These are phyloP conservation scores for Aurifilum marmelostoma DNA, from an alignment of 2,329 filamentous ascomycete genomes.

Conservation along the genomic window DNA sequence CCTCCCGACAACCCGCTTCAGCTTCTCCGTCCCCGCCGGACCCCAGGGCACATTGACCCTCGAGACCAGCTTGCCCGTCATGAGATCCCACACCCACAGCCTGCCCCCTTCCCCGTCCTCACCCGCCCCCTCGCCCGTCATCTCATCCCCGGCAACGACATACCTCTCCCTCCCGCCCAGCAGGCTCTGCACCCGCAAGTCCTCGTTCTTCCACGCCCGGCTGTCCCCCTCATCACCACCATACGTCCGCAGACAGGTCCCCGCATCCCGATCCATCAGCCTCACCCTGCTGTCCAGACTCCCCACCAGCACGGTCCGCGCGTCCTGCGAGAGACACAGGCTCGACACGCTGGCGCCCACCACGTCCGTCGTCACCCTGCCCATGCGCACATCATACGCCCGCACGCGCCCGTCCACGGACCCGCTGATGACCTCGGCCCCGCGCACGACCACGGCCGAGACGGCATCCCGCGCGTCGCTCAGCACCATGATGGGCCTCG, in stretches of 20 bases:
- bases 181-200: constrained; percentile 74
- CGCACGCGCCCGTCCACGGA: constrained; percentile 85
- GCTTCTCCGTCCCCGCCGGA: constrained; percentile 49
- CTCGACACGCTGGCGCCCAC: constrained; percentile 75
- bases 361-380: constrained; percentile 70
- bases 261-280: constrained; percentile 78
- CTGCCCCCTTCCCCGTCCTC: constrained; percentile 53
- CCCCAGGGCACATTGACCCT: constrained; percentile 64
- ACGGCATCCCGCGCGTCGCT: constrained; percentile 74
- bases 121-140: constrained; percentile 39
- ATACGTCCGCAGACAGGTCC: constrained; percentile 75
- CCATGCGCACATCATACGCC: constrained; percentile 81
- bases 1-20: constrained; percentile 58
- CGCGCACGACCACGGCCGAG: constrained; percentile 51
- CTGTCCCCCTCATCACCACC: constrained; percentile 43
- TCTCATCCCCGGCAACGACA: constrained; percentile 81
- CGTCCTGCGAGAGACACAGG: constrained; percentile 70
- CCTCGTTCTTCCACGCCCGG: constrained; percentile 61
- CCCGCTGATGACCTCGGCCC: constrained; percentile 67
- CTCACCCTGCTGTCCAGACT: constrained; percentile 76
- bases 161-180: constrained; percentile 77
- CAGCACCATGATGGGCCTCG: constrained; percentile 72
- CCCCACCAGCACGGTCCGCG: constrained; percentile 73
- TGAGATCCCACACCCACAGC: constrained; percentile 81
- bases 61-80: constrained; percentile 70